These are phyloP conservation scores for Botrytis sinoallii DNA, from an alignment of 2,329 filamentous ascomycete genomes.

Conservation along the genomic window DNA sequence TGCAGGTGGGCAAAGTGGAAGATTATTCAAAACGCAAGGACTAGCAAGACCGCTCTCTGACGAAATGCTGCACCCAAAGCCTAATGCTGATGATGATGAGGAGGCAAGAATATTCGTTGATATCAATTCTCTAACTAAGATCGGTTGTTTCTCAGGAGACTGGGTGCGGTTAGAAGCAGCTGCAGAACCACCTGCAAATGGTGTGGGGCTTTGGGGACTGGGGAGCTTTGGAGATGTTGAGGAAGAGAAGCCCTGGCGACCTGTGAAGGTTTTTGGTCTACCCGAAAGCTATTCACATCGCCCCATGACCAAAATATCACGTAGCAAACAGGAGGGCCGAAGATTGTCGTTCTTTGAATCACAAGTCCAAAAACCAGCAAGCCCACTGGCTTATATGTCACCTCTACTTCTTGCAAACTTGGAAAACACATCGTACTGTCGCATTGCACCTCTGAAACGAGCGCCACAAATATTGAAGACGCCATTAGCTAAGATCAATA, in stretches of 20 bases:
- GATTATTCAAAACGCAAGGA: conserved; percentile 80
- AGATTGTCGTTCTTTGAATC: conserved; percentile 64
- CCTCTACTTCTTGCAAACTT: conserved; percentile 86
- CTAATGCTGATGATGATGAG: conserved; percentile 74
- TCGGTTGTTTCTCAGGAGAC: conserved; percentile 96
- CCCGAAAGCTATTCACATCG: conserved; percentile 69
- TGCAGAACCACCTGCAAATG: conserved; percentile 68
- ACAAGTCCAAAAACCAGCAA: conserved; percentile 59
- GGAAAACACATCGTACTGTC: conserved; percentile 72
- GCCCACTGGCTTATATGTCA: conserved; percentile 69
- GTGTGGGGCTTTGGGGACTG: conserved; percentile 63
- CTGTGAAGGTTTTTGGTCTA: conserved; percentile 83
- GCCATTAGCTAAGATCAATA: conserved; percentile 54
- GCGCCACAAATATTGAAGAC: conserved; percentile 48
- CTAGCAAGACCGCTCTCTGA: conserved; percentile 69
- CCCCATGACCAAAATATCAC: conserved; percentile 58
- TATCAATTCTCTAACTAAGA: conserved; percentile 76
- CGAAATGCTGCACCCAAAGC: conserved; percentile 81
- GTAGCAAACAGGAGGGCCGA: conserved; percentile 50
- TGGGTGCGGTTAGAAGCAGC: conserved; percentile 85
- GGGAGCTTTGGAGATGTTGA: conserved; percentile 63
- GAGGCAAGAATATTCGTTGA: conserved; percentile 89
- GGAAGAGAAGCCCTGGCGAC: conserved; percentile 67
- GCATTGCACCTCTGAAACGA: conserved; percentile 67
- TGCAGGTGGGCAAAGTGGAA: conserved; percentile 67